These are phyloP conservation scores for Vitis hybrid DNA, from an alignment of 177 flowering plant genomes.

Conservation along the genomic window DNA sequence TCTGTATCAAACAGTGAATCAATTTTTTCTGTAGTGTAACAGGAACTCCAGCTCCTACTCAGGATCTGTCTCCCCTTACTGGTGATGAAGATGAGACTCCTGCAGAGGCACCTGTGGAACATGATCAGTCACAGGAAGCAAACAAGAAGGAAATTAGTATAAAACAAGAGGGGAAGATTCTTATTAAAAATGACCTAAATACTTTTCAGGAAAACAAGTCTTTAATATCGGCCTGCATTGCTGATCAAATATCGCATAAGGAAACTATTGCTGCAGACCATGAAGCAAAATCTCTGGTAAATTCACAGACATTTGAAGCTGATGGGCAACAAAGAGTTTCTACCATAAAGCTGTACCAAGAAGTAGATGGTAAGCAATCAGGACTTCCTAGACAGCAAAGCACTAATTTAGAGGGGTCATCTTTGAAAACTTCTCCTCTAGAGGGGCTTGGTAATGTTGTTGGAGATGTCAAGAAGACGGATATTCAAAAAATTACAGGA, in stretches of 20 bases:
- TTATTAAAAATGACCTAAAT: conserved; percentile 14
- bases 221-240: conserved; percentile 4
- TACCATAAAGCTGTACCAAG: conserved; percentile 10
- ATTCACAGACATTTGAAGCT: conserved; percentile 14
- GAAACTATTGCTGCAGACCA: conserved; percentile 5
- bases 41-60: conserved; percentile 32
- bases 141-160: conserved; percentile 17
- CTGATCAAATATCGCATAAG: conserved; percentile 1
- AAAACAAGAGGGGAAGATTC: conserved; percentile 11
- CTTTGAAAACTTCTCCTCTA: conserved; percentile 18
- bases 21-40: conserved; percentile 40
- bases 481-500: conserved; percentile 19
- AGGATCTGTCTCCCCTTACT: conserved; percentile 20
- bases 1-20: conserved; percentile 5
- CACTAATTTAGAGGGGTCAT: conserved; percentile 15
- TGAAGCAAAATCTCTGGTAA: conserved; percentile 14
- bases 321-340: conserved; percentile 18
- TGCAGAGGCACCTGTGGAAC: conserved; percentile 12
- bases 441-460: conserved; percentile 13
- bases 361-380: conserved; percentile 9
- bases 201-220: conserved; percentile 14
- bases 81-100: conserved; percentile 36
- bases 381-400: conserved; percentile 16
- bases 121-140: conserved; percentile 18
- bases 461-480: conserved; percentile 17